Percentiles rank a stretch among this genome's conserved stretches.
These are phyloP conservation scores for Fomitopsis pinicola DNA, from an alignment of 1,284 basidiomycete species.

Conservation along the genomic window DNA sequence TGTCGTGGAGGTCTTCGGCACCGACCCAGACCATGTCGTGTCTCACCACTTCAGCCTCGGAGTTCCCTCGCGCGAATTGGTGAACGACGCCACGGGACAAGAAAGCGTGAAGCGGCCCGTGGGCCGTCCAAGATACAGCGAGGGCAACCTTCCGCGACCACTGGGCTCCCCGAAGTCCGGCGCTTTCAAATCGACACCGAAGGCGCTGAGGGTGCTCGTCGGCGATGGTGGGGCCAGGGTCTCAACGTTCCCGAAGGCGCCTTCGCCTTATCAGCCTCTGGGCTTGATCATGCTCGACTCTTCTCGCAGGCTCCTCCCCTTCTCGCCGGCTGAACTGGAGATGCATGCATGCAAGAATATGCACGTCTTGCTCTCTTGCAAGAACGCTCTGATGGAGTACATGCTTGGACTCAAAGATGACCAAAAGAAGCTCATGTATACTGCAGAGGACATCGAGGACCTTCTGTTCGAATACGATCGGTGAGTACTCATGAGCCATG, in stretches of 20 bases:
- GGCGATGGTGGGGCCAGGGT: constrained; percentile 7
- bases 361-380: constrained; percentile 58
- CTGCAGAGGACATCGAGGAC: constrained; percentile 45
- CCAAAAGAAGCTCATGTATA: constrained; percentile 33
- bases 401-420: constrained; percentile 37
- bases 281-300: constrained; percentile 44
- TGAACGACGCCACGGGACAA: constrained; percentile 15
- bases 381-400: constrained; percentile 50
- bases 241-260: neutral
- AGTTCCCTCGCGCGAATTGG: constrained; percentile 43
- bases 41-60: constrained; percentile 45
- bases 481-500: constrained; percentile 33
- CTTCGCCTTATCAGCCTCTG: constrained; percentile 25
- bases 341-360: constrained; percentile 65
- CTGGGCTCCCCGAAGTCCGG: neutral
- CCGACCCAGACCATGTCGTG: constrained; percentile 20
- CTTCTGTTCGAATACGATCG: constrained; percentile 65
- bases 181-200: constrained; percentile 10
- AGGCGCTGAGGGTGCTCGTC: constrained; percentile 19
- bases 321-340: constrained; percentile 56
- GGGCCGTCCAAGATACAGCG: neutral
- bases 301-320: constrained; percentile 47
- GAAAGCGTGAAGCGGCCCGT: constrained; percentile 18
- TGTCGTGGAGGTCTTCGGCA: constrained; percentile 49
- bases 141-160: neutral